These are phyloP conservation scores for Beauveria bassiana DNA, from an alignment of 2,329 filamentous ascomycete genomes.

Conservation along the genomic window DNA sequence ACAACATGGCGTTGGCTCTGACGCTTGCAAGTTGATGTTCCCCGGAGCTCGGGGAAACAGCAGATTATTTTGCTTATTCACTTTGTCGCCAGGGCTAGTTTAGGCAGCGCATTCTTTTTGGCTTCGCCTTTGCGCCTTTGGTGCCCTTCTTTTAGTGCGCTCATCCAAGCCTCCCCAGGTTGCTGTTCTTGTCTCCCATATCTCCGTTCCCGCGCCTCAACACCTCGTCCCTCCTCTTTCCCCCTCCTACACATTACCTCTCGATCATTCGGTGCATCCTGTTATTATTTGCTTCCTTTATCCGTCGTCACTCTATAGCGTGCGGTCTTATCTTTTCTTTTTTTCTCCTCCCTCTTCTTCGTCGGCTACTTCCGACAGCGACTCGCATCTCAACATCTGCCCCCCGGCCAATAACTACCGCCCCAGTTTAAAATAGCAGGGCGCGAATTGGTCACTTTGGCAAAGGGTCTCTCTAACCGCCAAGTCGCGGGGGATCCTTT, in stretches of 20 bases:
- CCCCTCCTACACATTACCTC: background rate
- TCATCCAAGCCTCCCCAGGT: background rate
- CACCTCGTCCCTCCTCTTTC: constrained; percentile 1
- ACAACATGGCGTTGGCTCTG: no score
- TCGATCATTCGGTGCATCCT: background rate
- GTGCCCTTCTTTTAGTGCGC: background rate
- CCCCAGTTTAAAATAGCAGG: constrained; percentile 6
- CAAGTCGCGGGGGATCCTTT: constrained; percentile 3
- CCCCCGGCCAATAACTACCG: background rate
- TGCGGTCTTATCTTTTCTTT: background rate
- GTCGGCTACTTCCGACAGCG: background rate
- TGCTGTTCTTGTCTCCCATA: background rate
- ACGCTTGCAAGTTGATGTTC: background rate
- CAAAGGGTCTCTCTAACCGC: background rate
- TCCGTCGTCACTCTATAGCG: background rate
- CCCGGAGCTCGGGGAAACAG: background rate
- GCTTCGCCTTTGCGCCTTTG: background rate
- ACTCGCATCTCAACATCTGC: background rate
- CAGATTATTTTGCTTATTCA: no score
- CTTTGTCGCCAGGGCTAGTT: background rate
- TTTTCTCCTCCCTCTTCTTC: background rate
- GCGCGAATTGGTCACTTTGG: background rate
- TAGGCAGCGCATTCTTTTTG: background rate
- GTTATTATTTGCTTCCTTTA: background rate
- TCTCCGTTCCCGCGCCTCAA: constrained; percentile 11